Base-by-base conservation (phyloP, 495 filamentous ascomycete species). In the Stereocaulon alpinum region DNA sequence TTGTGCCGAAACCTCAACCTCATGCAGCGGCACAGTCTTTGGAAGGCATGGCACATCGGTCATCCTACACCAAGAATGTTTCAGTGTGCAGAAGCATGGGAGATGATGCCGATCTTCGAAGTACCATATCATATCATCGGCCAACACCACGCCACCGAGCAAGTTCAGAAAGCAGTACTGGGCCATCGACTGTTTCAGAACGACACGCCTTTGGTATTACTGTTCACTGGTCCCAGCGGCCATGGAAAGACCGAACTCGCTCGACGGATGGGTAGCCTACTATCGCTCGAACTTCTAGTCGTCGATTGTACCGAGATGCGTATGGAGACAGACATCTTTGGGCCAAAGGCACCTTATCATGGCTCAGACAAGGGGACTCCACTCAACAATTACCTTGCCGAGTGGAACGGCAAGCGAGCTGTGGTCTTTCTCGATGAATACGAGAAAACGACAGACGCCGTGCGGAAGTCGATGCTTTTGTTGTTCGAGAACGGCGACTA, bases 381-480 rank as follows among this genome's bases (percentile, higher is more conserved):
- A 7, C 54, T 81, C 32, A 82, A 81, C 53, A 81, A 83, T 64
- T 81, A 79, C 62, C 69, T 83, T 2, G 72, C 71, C 3, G 55
- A 49, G 17, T 67, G 79, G 42, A 64, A 61, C 14, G 74, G 71
- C n/a, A 24, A 71, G 54, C 64, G 70, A 22, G 69, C 70, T 30
- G 72, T 83, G 17, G 75, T 83, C 1, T 81, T 80, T 57, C 61
- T 83, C 12, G 80, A 83, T 52, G 79, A 82, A 53, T 81, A 82
- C 48, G 79, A 82, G 43, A 83, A 82, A 65, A 81, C 78, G 22
- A 71, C 62, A 12, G 24, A 67, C 6, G 70, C 71, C 6, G 67
- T 77, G 20, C 71, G 71, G 11, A 63, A 76, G 20, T 63, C 73
- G 20, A 65, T 80, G 37, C 58, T 80, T 2, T 40, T 73, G 30